Conservation (phyloP, 106 monocot species). For the Acanthochlamys bracteata region DNA sequence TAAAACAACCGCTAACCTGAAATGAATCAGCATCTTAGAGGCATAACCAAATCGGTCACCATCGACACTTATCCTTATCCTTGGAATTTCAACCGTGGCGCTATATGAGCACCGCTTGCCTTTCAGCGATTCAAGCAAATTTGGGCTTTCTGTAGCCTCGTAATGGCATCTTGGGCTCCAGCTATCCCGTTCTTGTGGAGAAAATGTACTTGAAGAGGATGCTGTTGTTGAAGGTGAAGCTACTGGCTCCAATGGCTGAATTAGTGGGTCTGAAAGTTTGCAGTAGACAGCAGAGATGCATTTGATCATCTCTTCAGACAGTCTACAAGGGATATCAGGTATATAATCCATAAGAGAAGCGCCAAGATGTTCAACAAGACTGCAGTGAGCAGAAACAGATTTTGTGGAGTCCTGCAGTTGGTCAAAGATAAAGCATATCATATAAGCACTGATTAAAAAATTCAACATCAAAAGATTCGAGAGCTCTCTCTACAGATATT, state of each 20-base stretch:
- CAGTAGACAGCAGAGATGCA: constrained; percentile 78
- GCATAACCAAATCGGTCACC: constrained; percentile 56
- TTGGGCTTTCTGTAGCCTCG: constrained; percentile 34
- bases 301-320: constrained; percentile 84
- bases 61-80: constrained; percentile 58
- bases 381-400: constrained; percentile 29
- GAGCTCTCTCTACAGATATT: too few species aligned
- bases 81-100: constrained; percentile 42
- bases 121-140: constrained; percentile 21
- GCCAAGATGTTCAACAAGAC: constrained; percentile 67
- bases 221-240: constrained; percentile 51
- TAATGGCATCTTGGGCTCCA: constrained; percentile 53
- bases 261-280: constrained; percentile 42
- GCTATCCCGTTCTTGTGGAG: constrained; percentile 41
- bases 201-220: constrained; percentile 63
- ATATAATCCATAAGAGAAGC: constrained; percentile 54
- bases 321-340: constrained; percentile 43
- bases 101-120: constrained; percentile 24
- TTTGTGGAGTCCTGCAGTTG: constrained; percentile 25
- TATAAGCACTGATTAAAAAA: not conserved
- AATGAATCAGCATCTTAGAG: constrained; percentile 52
- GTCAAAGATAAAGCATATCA: not conserved
- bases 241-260: constrained; percentile 14
- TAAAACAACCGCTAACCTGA: constrained; percentile 31
- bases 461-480: too few species aligned